A percentile compares a stretch with the other conserved stretches of the same genome.
These are phyloP conservation scores for Pestalotiopsis sp. DNA, from an alignment of 2,329 filamentous ascomycete species.

Conservation along the genomic window DNA sequence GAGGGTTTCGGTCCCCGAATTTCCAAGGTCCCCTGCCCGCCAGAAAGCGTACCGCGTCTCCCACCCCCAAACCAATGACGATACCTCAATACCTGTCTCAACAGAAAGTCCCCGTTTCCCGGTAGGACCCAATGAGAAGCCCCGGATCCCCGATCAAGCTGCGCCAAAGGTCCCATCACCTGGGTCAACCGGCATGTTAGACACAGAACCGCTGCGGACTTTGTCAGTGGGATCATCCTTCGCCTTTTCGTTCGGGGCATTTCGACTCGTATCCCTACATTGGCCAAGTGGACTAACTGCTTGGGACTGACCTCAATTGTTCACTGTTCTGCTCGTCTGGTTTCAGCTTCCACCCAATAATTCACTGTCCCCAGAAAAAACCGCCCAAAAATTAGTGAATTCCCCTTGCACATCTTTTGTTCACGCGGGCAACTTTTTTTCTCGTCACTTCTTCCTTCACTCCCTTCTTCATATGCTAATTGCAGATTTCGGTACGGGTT, in stretches of 20 bases:
- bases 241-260: not conserved
- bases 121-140: constrained; percentile 3
- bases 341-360: not conserved
- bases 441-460: not conserved
- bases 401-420: not conserved
- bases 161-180: not conserved
- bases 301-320: not conserved
- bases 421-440: not conserved
- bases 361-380: not conserved
- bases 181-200: not conserved
- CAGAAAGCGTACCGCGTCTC: not conserved
- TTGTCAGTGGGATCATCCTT: not conserved
- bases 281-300: not conserved
- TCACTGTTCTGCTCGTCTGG: too few relatives aligned
- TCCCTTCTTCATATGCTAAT: constrained; percentile 8
- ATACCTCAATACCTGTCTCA: not conserved
- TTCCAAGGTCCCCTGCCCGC: not conserved
- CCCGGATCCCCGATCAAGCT: constrained; percentile 1
- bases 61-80: not conserved
- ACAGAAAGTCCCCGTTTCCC: constrained; percentile 6
- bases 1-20: constrained; percentile 8
- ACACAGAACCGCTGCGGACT: not conserved
- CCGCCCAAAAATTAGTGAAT: not conserved
- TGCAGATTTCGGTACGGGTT: constrained; percentile 7
- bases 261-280: not conserved